phyloP scores from a whole-genome alignment of 352 stramenopile species.

The Globisporangium spinosum region DNA sequence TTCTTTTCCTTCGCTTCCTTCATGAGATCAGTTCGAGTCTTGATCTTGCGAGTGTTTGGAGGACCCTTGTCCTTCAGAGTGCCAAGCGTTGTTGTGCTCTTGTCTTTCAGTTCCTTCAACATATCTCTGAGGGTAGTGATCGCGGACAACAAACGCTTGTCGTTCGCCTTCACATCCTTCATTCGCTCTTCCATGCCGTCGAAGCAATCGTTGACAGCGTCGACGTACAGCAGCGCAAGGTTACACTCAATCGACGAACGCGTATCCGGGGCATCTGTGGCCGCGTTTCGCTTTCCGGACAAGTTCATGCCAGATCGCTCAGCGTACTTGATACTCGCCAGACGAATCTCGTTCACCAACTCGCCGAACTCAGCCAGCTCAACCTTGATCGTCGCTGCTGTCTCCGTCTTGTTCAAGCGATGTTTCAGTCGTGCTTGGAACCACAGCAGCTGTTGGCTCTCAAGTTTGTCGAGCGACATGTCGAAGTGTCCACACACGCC shows the following conservation, averaged over 20 bases:
- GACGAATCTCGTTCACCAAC: slow-evolving; percentile 77
- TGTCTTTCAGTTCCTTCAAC: slow-evolving; percentile 61
- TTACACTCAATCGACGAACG: slow-evolving; percentile 73
- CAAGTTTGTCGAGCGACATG: slow-evolving; percentile 68
- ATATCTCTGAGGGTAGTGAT: slow-evolving; percentile 59
- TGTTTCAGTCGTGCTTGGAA: slow-evolving; percentile 77
- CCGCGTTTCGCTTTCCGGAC: slow-evolving; percentile 70
- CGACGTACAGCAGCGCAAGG: slow-evolving; percentile 55
- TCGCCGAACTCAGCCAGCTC: slow-evolving; percentile 80
- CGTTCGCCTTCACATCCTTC: slow-evolving; percentile 76
- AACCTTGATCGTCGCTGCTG: slow-evolving; percentile 83
- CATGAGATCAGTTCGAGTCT: slow-evolving; percentile 68
- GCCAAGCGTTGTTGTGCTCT: slow-evolving; percentile 34
- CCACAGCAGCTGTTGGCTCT: slow-evolving; percentile 65
- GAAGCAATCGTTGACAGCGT: slow-evolving; percentile 69
- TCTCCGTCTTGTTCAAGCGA: slow-evolving; percentile 65
- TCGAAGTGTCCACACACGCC: slow-evolving; percentile 76
- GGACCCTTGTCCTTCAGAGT: slow-evolving; percentile 71
- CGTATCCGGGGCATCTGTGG: slow-evolving; percentile 65
- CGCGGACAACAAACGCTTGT: slow-evolving; percentile 73
- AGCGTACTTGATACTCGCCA: slow-evolving; percentile 73
- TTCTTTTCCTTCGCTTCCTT: slow-evolving; percentile 89
- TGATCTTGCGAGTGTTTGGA: slow-evolving; percentile 48
- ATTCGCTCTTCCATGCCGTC: slow-evolving; percentile 79
- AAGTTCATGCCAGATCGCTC: slow-evolving; percentile 86